Percentiles rank a stretch among this genome's conserved stretches.
Conservation (phyloP, 2,329 filamentous ascomycete species). For the Penicillium sp. region DNA sequence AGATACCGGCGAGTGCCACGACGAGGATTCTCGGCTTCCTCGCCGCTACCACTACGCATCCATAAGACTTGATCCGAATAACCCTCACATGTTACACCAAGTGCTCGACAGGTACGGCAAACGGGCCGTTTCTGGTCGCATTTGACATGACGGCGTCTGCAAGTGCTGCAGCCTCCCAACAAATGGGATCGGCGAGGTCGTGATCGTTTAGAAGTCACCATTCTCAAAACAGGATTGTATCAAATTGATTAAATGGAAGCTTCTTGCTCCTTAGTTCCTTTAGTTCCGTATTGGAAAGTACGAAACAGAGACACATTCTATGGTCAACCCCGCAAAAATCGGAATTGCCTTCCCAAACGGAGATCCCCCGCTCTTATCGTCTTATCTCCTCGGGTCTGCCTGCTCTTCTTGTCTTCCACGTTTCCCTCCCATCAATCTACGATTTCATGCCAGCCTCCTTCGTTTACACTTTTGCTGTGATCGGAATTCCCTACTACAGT, state of each 20-base stretch:
- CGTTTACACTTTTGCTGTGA: no score
- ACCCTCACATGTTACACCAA: constrained; percentile 33
- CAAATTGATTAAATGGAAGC: background rate
- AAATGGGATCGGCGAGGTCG: constrained; percentile 31
- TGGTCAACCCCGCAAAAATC: constrained; percentile 11
- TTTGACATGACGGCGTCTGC: constrained; percentile 38
- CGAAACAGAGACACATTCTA: background rate
- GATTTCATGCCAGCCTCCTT: background rate
- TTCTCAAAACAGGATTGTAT: background rate
- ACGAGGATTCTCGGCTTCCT: constrained; percentile 9
- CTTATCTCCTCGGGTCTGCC: constrained; percentile 1
- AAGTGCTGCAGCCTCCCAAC: constrained; percentile 37
- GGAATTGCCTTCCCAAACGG: constrained; percentile 9
- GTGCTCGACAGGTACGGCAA: constrained; percentile 32
- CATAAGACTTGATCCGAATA: constrained; percentile 33
- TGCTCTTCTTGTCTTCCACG: background rate
- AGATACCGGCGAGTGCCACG: constrained; percentile 31
- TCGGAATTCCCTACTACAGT: no score
- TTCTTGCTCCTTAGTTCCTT: background rate
- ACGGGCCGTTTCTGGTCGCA: constrained; percentile 37
- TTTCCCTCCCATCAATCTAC: no score
- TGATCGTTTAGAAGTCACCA: constrained; percentile 14
- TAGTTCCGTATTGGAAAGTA: background rate
- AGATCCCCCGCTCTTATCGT: constrained; percentile 1
- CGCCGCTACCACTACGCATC: constrained; percentile 23